Percentiles rank a stretch among this genome's conserved stretches.
Evolutionary conservation across 2,329 filamentous ascomycete genomes (phyloP).

Genomic region (Ramularia collo-cygni): DNA sequence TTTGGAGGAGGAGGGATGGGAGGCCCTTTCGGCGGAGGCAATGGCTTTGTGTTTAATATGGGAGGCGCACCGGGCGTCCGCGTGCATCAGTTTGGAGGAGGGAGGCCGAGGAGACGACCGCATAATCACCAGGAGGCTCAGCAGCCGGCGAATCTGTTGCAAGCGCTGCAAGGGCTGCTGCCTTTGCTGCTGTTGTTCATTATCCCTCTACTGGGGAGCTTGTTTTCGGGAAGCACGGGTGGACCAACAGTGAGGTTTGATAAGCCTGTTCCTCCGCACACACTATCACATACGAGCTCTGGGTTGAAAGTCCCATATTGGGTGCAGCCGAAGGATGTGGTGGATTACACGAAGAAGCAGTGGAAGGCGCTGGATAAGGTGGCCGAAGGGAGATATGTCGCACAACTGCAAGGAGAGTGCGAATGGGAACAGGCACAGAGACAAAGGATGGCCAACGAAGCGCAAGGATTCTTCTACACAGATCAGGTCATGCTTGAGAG

Average conservation of each 20-base stretch:
- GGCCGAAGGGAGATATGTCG: constrained; percentile 68
- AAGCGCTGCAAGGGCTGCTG: constrained; percentile 47
- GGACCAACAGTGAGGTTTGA: constrained; percentile 74
- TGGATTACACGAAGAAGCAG: constrained; percentile 61
- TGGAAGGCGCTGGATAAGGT: constrained; percentile 67
- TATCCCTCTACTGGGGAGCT: constrained; percentile 70
- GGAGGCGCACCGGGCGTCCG: constrained; percentile 76
- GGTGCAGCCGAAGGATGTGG: constrained; percentile 71
- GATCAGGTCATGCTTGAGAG: constrained; percentile 72
- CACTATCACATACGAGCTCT: constrained; percentile 63
- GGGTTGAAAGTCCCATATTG: constrained; percentile 74
- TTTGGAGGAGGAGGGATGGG: constrained; percentile 72
- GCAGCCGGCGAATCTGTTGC: constrained; percentile 45
- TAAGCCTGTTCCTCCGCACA: constrained; percentile 61
- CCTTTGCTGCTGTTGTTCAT: constrained; percentile 82
- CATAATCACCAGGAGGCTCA: constrained; percentile 49
- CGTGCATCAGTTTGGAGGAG: constrained; percentile 91
- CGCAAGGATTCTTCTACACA: constrained; percentile 79
- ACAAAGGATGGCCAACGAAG: constrained; percentile 64
- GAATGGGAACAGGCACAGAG: constrained; percentile 62
- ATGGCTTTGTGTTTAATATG: constrained; percentile 92
- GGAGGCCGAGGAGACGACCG: constrained; percentile 67
- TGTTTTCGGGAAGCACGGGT: constrained; percentile 60
- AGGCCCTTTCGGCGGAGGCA: constrained; percentile 49
- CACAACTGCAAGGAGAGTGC: constrained; percentile 62